Base-by-base conservation (phyloP, 345 rosid genomes). In the Adansonia digitata region DNA sequence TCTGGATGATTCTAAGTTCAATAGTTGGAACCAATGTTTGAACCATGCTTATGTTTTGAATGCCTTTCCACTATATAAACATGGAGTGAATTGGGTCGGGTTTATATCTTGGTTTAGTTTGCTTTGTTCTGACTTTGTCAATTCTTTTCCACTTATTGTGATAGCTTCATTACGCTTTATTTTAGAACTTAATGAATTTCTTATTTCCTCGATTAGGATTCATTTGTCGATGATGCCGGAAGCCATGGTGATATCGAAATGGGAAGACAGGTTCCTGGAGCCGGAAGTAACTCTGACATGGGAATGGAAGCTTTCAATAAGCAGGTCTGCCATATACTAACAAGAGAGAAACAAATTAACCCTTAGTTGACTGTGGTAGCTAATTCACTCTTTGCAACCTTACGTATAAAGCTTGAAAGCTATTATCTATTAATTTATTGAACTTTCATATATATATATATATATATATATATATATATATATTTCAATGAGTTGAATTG, bases 261-360 rank as follows among this genome's bases (percentile, higher is more conserved):
- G 94, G 91, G 94, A 65, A 48, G 39, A 43, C 84, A 39, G 53
- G 64, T 29, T 70, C 77, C 89, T 0, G 78, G 81, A 70, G 75
- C 89, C 0, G 78, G 81, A 70, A 79, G 84, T 72, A 86, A 73
- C 82, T 80, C 91, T 0, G 90, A 89, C 59, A 73, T 80, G 84
- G 94, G 92, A 78, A 83, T 88, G 84, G 90, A 87, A 59, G 81
- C 87, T 82, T 90, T 90, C 83, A 78, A 86, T 73, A 87, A 83
- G 84, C 91, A 90, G 91, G 94, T 87, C 67, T 68, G 31, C 37
- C 29, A 12, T 52, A 20, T 57, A 43, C 52, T 5, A 10, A 22
- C 27, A 5, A 48, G 9, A 48, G 26, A 27, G n/a, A 29, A 31
- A n/a, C 10, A 2, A 69, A 18, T 72, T 49, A 12, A 10, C 35